phyloP scores from a whole-genome alignment of 176 grass and related monocot species.

The Saccharum officinarum region DNA sequence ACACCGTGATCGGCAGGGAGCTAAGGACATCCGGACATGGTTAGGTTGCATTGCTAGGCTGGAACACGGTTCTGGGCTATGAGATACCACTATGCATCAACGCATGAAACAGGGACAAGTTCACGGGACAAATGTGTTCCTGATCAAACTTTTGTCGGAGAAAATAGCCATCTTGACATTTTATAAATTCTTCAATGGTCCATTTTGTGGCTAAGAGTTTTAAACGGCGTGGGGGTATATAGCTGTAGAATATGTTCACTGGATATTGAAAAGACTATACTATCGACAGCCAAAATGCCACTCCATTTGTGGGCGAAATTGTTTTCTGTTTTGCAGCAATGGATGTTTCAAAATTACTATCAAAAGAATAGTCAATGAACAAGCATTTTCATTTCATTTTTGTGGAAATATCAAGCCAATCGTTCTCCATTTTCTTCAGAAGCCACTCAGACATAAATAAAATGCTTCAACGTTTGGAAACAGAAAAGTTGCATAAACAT shows the following conservation, averaged over 20 bases:
- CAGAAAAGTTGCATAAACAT: not conserved
- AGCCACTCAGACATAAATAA: not conserved
- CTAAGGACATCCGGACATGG: not conserved
- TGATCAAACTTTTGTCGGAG: slow-evolving; percentile 40
- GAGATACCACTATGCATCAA: slow-evolving; percentile 36
- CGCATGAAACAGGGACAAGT: slow-evolving; percentile 37
- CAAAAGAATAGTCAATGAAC: not conserved
- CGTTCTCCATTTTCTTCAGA: not conserved
- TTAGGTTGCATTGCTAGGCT: slow-evolving; percentile 30
- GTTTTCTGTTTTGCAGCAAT: not conserved
- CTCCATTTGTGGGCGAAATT: slow-evolving; percentile 7
- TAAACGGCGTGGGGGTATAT: not conserved
- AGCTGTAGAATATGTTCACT: slow-evolving; percentile 45
- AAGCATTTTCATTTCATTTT: not conserved
- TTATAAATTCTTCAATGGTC: slow-evolving; percentile 19
- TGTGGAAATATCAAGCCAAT: not conserved
- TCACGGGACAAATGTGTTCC: slow-evolving; percentile 33
- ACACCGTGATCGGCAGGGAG: slow-evolving; percentile 19
- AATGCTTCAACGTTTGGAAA: not conserved
- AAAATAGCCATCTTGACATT: slow-evolving; percentile 13
- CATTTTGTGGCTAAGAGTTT: slow-evolving; percentile 10
- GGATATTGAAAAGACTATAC: slow-evolving; percentile 30
- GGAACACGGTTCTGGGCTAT: slow-evolving; percentile 52
- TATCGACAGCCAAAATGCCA: not conserved
- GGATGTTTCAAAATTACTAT: not conserved